Conservation (phyloP, 306 rosid species). For the Fragaria vesca region DNA sequence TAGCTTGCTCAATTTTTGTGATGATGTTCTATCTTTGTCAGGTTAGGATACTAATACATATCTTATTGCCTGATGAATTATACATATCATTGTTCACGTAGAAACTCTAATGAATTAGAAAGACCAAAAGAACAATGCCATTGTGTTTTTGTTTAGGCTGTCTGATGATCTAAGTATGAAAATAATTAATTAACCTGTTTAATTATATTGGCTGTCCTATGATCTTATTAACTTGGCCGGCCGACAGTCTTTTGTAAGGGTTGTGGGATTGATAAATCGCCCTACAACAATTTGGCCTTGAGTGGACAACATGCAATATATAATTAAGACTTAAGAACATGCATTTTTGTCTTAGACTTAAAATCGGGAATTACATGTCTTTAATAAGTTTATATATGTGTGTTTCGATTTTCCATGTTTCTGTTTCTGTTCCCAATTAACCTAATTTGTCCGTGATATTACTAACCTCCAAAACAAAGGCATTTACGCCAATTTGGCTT, state of each 20-base stretch:
- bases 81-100: too few species aligned
- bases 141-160: neutral
- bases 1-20: too few species aligned
- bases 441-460: neutral
- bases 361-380: neutral
- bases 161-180: neutral
- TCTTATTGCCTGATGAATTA: too few species aligned
- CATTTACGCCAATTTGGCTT: neutral
- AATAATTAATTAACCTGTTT: too few species aligned
- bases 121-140: too few species aligned
- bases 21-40: too few species aligned
- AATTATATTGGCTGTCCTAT: slow-evolving; percentile 17
- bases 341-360: slow-evolving; percentile 7
- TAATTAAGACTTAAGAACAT: neutral
- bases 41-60: too few species aligned
- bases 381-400: neutral
- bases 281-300: slow-evolving; percentile 27
- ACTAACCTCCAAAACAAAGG: slow-evolving; percentile 2
- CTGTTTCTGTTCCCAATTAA: neutral
- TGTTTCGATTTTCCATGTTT: neutral
- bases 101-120: too few species aligned
- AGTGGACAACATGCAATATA: slow-evolving; percentile 6
- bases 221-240: slow-evolving; percentile 1
- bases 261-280: neutral
- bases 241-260: slow-evolving; percentile 15